These are phyloP conservation scores for Eucalyptus regnans DNA, from an alignment of 345 rosid species.

Conservation along the genomic window DNA sequence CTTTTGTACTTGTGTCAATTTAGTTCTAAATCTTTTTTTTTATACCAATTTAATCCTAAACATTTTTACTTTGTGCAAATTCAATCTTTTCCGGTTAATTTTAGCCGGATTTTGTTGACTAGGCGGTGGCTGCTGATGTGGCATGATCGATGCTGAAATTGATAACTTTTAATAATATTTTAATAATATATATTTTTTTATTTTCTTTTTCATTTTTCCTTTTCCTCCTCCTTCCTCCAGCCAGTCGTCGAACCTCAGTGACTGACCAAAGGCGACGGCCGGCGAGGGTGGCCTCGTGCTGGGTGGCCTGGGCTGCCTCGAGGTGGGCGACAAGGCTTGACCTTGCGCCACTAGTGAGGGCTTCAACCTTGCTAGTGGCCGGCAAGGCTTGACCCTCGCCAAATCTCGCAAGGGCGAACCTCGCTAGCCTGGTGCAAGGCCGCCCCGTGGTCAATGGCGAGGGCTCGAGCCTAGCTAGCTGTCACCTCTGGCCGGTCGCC, in stretches of 20 bases:
- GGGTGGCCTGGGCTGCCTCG: rapidly evolving
- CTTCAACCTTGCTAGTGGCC: rapidly evolving
- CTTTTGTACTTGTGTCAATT: rapidly evolving
- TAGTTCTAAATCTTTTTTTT: no score
- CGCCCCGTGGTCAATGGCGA: rapidly evolving
- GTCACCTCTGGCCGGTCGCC: rapidly evolving
- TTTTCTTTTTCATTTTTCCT: no score
- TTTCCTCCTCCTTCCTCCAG: no score
- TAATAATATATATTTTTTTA: no score
- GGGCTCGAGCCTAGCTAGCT: rapidly evolving
- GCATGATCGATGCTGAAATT: rapidly evolving
- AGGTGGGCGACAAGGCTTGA: rapidly evolving
- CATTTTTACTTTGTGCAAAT: rapidly evolving
- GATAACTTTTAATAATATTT: no score
- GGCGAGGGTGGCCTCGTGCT: rapidly evolving
- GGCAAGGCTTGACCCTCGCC: no score
- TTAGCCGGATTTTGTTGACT: rapidly evolving
- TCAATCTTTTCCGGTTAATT: rapidly evolving
- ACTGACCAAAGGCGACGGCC: rapidly evolving
- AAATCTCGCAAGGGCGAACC: rapidly evolving
- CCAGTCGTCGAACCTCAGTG: rapidly evolving
- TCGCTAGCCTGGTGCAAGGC: rapidly evolving
- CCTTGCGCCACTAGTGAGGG: rapidly evolving
- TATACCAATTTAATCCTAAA: rapidly evolving
- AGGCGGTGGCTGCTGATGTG: rapidly evolving